Evolutionary conservation across 495 filamentous ascomycete genomes (phyloP).

Genomic region (Pyrenula aspistea): DNA sequence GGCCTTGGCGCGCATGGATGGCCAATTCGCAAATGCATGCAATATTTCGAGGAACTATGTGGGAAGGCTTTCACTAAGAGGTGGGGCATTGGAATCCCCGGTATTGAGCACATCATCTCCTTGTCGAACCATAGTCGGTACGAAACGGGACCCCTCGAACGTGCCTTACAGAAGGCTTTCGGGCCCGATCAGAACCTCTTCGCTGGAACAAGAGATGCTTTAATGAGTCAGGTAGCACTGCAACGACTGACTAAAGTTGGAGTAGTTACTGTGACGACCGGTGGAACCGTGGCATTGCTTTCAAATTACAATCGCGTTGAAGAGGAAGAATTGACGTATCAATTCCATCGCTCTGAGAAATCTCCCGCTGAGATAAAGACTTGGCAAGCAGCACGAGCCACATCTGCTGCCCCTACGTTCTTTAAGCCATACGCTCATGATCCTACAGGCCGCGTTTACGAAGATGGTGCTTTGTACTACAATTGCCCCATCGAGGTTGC

Average conservation of each 20-base stretch:
- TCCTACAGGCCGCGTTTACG: not conserved
- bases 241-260: not conserved
- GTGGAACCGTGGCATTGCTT: not conserved
- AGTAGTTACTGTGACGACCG: not conserved
- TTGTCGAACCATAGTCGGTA: not conserved
- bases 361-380: constrained; percentile 26
- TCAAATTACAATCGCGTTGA: not conserved
- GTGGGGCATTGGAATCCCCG: not conserved
- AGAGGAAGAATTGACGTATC: constrained; percentile 8
- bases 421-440: constrained; percentile 18
- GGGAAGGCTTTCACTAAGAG: not conserved
- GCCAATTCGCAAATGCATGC: constrained; percentile 14
- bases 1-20: constrained; percentile 37
- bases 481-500: not conserved
- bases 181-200: not conserved
- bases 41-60: not conserved
- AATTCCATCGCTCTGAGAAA: constrained; percentile 26
- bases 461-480: not conserved
- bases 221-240: not conserved
- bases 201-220: not conserved
- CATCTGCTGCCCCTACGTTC: constrained; percentile 30
- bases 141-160: not conserved
- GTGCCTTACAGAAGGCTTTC: not conserved
- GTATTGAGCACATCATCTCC: not conserved
- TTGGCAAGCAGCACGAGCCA: constrained; percentile 40